Conservation (phyloP, 768 basidiomycete genomes). For the Mycena haematopus region DNA sequence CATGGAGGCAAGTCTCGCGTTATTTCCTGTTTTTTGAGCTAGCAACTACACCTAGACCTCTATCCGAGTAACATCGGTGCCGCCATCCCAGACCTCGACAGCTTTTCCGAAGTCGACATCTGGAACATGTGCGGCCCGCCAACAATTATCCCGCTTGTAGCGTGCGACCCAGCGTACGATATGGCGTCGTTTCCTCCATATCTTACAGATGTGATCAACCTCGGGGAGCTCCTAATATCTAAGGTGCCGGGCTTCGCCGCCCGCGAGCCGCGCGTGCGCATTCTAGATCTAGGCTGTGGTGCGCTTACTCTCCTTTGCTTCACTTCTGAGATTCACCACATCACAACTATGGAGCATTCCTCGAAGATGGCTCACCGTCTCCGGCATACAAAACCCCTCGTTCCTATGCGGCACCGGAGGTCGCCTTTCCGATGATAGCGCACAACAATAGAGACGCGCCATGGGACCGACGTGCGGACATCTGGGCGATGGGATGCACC, state of each 20-base stretch:
- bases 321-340: too few relatives aligned
- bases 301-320: neutral
- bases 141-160: neutral
- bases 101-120: neutral
- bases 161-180: neutral
- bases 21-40: neutral
- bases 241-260: neutral
- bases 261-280: conserved; percentile 1
- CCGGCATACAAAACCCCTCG: neutral
- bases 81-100: conserved; percentile 6
- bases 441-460: neutral
- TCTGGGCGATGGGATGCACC: neutral
- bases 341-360: too few relatives aligned
- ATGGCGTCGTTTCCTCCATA: conserved; percentile 8
- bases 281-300: conserved; percentile 7
- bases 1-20: neutral
- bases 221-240: neutral
- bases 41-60: neutral
- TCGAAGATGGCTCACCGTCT: neutral
- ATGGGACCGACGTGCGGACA: neutral
- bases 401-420: neutral
- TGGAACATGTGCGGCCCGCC: neutral
- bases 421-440: neutral
- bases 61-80: conserved; percentile 1
- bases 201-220: neutral